Base-by-base conservation (phyloP, 2,329 filamentous ascomycete genomes). In the Fusarium chaquense region DNA sequence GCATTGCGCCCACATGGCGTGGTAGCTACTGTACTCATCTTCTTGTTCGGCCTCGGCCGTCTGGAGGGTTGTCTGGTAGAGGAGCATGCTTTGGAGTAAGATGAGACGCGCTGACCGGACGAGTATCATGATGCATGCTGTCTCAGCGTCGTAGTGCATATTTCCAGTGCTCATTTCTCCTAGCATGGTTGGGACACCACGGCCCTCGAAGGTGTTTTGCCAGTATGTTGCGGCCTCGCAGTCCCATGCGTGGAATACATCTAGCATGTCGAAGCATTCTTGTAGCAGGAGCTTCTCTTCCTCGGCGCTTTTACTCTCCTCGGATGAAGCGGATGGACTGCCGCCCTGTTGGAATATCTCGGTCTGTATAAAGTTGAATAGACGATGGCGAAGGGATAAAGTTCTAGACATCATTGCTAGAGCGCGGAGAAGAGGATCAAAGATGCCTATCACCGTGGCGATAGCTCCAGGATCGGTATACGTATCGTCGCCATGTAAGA, bases 61-160 rank as follows among this genome's bases (percentile, higher is more conserved):
- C 22, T 68, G 64, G 22, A 73, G 51, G 26, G 50, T 66, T 5
- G 50, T 56, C 15, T 74, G 71, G 45, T 76, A 76, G 6, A 74
- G 47, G 10, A 78, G 68, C 61, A 79, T 71, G 32, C 69, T 76
- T 43, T 76, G 54, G 10, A 79, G 47, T 1, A 79, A 44, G 2
- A 79, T 78, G 3, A 79, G 69, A 2, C 77, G 73, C 8, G 75
- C 73, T 1, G 77, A 77, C 8, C 77, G 72, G 5, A 78, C 59
- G 12, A 79, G 54, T 24, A 79, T 75, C 35, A 79, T 75, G 30
- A 71, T 78, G 54, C 77, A 79, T 0, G 77, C 77, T 11, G 77
- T 78, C 47, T 78, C 76, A 3, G 71, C 64, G 43, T 79, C 77
- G 56, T 73, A 79, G 54, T 72, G 70, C 5, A 50, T 67, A 6